Conservation (phyloP, 2,329 filamentous ascomycete genomes). For the Celoporthe dispersa region DNA sequence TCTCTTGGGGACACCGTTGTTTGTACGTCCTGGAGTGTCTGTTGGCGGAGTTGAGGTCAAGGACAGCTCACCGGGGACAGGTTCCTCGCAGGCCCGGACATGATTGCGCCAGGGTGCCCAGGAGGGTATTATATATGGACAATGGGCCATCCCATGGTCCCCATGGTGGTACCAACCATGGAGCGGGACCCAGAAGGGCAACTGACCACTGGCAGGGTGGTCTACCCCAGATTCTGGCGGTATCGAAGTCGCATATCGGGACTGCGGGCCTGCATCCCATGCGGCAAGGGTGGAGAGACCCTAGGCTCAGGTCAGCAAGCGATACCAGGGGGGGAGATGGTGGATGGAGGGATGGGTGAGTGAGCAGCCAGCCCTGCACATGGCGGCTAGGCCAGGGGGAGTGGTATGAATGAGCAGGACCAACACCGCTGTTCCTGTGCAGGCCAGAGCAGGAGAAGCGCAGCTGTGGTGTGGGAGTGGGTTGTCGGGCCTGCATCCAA, state of each 20-base stretch:
- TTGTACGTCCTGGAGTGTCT: conserved; percentile 6
- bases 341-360: not conserved
- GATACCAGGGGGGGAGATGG: not conserved
- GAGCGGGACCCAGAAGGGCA: conserved; percentile 9
- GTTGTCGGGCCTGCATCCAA: conserved; percentile 8
- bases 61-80: conserved; percentile 12
- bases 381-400: not conserved
- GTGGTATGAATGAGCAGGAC: not conserved
- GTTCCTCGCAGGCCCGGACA: conserved; percentile 9
- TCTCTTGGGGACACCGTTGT: not conserved
- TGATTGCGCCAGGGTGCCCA: not conserved
- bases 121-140: conserved; percentile 27
- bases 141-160: not conserved
- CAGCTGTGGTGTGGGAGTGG: not conserved
- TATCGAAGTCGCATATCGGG: conserved; percentile 15
- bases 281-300: conserved; percentile 22
- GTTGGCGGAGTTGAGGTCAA: conserved; percentile 1
- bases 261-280: conserved; percentile 28
- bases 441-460: not conserved
- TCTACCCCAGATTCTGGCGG: conserved; percentile 27
- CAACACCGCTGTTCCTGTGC: not conserved
- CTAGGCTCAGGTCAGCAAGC: conserved; percentile 4
- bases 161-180: not conserved
- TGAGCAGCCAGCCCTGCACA: not conserved
- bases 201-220: conserved; percentile 17